Evolutionary conservation across 371 early-diverging fungal genomes (phyloP), one percentile per base, ranked within the genome.

Genomic region (Sporodiniella umbellata): DNA sequence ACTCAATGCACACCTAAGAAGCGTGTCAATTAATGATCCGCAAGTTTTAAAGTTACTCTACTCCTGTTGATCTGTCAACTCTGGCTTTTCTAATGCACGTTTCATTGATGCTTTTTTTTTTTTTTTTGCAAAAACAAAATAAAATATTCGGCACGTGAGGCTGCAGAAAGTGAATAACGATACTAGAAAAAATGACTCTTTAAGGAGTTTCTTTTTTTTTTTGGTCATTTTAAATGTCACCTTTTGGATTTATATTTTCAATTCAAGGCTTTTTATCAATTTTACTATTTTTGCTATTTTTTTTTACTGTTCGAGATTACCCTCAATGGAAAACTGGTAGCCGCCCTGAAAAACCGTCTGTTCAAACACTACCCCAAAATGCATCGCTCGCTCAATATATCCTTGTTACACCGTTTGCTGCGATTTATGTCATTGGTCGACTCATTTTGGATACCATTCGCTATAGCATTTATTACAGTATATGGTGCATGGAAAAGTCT

Each of bases 1-100:
- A 58, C 86, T 88, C 42, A 87, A 96, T 50, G 89, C 22, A 33
- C 23, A 14, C 5, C 35, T 35, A 35, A 5, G 4, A 14, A 35
- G 5, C 11, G 11, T 5, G 11, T 14, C 11, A 15, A 5, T 35
- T 14, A n/a, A 35, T 35, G 4, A n/a, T 35, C 35, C 15, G 1
- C 15, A 5, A 35, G 15, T n/a, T 5, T 4, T n/a, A 14, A 6
- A 14, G 14, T 14, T n/a, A n/a, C 11, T 3, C 5, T 14, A n/a
- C 35, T 35, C 14, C 15, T 14, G 8, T 35, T 35, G n/a, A 8
- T 35, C 35, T 11, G 15, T 35, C 10, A 31, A 31, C 15, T 35
- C 35, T 7, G 21, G 21, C 12, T 18, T 2, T 19, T 40, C 40
- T 21, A 21, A 19, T 40, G 21, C 40, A 21, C 40, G 40, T 19